phyloP scores from a whole-genome alignment of 1,139 yeast genomes.

The Kodamaea plutei region DNA sequence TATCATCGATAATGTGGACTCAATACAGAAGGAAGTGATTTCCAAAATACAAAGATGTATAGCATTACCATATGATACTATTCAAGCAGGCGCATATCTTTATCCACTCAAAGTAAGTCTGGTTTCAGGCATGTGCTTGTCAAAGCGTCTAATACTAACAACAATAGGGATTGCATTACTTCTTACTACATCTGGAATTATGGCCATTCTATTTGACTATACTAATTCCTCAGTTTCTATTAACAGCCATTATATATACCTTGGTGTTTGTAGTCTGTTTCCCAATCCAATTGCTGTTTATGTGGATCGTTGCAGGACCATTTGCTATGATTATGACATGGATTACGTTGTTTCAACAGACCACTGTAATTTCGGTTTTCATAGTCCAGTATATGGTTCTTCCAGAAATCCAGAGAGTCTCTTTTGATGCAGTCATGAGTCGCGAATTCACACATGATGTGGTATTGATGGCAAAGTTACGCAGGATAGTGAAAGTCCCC shows the following conservation, averaged over 20 bases:
- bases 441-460: conserved; percentile 48
- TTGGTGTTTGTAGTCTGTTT: conserved; percentile 36
- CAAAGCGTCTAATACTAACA: too few relatives aligned
- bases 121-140: conserved; percentile 2
- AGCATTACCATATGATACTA: conserved; percentile 16
- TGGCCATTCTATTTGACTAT: conserved; percentile 51
- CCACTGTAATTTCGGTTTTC: conserved; percentile 48
- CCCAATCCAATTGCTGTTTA: conserved; percentile 46
- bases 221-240: conserved; percentile 42
- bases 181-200: conserved; percentile 38
- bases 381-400: conserved; percentile 48
- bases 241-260: conserved; percentile 40
- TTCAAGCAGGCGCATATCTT: conserved; percentile 20
- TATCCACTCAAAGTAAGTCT: conserved; percentile 28
- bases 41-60: too few relatives aligned
- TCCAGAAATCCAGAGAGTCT: conserved; percentile 50
- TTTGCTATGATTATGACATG: conserved; percentile 53
- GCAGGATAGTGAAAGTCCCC: conserved; percentile 34
- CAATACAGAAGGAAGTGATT: conserved; percentile 1
- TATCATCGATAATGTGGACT: background rate
- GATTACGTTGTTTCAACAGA: conserved; percentile 49
- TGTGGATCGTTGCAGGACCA: conserved; percentile 51
- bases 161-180: conserved; percentile 44
- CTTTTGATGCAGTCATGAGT: conserved; percentile 57
- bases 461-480: conserved; percentile 43